Conservation (phyloP, 148 eudicot genomes). For the Amaranthus cruentus region DNA sequence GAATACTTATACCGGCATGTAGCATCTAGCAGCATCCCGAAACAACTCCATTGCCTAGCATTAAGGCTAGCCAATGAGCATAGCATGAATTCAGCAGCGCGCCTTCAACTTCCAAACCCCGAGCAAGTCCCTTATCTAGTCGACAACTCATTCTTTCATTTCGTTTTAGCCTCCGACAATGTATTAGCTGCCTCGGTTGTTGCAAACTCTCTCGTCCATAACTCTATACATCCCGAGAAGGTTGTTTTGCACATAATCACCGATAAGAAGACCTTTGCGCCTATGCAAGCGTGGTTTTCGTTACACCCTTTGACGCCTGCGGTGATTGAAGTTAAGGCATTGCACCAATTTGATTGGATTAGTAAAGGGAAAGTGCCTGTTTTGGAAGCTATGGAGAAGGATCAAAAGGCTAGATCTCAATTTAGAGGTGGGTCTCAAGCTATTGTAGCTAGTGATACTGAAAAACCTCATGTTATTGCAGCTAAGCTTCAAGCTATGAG, state of each 20-base stretch:
- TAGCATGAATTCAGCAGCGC: constrained; percentile 69
- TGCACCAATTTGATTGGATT: constrained; percentile 96
- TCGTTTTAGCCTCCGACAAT: constrained; percentile 80
- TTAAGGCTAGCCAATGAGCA: constrained; percentile 79
- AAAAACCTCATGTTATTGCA: constrained; percentile 78
- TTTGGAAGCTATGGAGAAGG: constrained; percentile 92
- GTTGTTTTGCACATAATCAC: constrained; percentile 84
- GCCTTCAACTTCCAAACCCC: constrained; percentile 76
- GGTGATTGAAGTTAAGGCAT: constrained; percentile 75
- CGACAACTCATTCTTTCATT: constrained; percentile 76
- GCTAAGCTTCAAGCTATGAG: constrained; percentile 89
- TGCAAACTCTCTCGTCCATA: constrained; percentile 66
- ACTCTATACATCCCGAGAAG: constrained; percentile 58
- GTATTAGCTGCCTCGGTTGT: constrained; percentile 82
- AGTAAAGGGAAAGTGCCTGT: constrained; percentile 91
- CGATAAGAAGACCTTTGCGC: constrained; percentile 75
- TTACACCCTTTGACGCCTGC: constrained; percentile 67
- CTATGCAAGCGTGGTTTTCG: constrained; percentile 98
- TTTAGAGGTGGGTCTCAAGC: constrained; percentile 89
- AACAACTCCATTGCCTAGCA: constrained; percentile 76
- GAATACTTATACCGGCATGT: constrained; percentile 93
- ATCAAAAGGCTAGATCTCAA: constrained; percentile 70
- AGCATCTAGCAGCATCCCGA: constrained; percentile 95
- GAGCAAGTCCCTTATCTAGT: constrained; percentile 74
- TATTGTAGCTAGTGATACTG: constrained; percentile 67